Base-by-base conservation (phyloP, 805 yeast genomes). In the Cyberlindnera veronae region DNA sequence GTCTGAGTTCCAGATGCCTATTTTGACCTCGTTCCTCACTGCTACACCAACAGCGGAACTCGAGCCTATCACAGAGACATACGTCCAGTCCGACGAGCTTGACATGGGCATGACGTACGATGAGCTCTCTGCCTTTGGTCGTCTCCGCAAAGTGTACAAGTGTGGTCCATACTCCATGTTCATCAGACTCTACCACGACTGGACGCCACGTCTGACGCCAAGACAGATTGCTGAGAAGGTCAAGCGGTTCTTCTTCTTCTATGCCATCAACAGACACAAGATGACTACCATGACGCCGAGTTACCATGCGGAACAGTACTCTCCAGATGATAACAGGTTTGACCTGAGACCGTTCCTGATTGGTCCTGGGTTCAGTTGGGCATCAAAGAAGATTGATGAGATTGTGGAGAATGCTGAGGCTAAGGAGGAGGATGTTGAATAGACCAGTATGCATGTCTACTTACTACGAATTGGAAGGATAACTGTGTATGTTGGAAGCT, bases 51-150 rank as follows among this genome's bases (percentile, higher is more conserved):
- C 99, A 0, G 99, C 99, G 0, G 99, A 93, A 61, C 74, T 93
- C 37, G 99, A 93, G 57, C 99, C 99, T 26, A 91, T 88, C 39
- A 93, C 99, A 0, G 81, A 84, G 49, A 73, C 79, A 41, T 91
- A 93, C 54, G 95, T 91, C 13, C 99, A 93, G 63, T 84, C 95
- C 23, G 99, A 93, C 62, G 99, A 93, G 63, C 80, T 77, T 12
- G 99, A 93, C 58, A 93, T 93, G 99, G 99, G 99, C 2, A 84
- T 95, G 83, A 85, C 96, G 0, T 93, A 93, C 56, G 95, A 90
- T 49, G 99, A 93, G 59, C 72, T 93, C 44, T 83, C 96, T 24
- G 71, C 84, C 6, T 90, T 93, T 68, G 99, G 99, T 12, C 74
- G 84, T 44, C 72, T 93, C 46, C 76, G 99, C 50, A 93, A 93